phyloP scores from a whole-genome alignment of 1,284 basidiomycete species.

The Kalmanozyma brasiliensis region DNA sequence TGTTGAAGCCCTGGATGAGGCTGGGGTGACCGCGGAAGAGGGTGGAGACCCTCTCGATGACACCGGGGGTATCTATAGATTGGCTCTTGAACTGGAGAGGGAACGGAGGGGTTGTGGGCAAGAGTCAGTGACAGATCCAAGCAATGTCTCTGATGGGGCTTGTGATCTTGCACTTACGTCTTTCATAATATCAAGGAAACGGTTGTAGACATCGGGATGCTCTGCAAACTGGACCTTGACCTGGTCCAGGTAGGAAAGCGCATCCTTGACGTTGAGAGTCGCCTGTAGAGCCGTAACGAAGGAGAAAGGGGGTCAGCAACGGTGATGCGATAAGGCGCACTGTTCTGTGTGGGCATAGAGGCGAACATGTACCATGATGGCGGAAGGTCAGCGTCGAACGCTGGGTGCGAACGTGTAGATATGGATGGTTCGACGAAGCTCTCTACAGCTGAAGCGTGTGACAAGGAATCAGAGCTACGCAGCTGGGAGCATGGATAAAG shows the following conservation, averaged over 20 bases:
- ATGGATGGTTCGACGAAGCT: not conserved
- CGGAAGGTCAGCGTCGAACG: conserved; percentile 20
- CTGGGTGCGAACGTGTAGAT: conserved; percentile 1
- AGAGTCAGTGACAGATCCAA: not conserved
- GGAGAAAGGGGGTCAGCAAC: not conserved
- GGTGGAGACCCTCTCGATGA: conserved; percentile 94
- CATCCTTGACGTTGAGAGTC: conserved; percentile 76
- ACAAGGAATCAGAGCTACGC: not conserved
- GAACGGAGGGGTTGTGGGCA: conserved; percentile 1
- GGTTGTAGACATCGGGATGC: conserved; percentile 94
- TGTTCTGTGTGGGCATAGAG: not conserved
- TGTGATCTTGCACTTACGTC: conserved; percentile 70
- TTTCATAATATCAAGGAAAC: conserved; percentile 99
- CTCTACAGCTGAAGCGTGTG: not conserved
- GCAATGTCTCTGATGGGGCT: conserved; percentile 2
- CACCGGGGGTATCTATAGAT: conserved; percentile 93
- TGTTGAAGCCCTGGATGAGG: conserved; percentile 99
- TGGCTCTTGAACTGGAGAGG: conserved; percentile 64
- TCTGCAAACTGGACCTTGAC: conserved; percentile 90
- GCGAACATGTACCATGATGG: conserved; percentile 34
- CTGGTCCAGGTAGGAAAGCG: conserved; percentile 94
- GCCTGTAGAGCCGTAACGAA: conserved; percentile 30
- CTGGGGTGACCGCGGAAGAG: conserved; percentile 92
- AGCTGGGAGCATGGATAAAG: conserved; percentile 5
- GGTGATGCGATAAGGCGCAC: not conserved